phyloP scores from a whole-genome alignment of 2,329 filamentous ascomycete genomes.

The Trichoderma semiorbis region DNA sequence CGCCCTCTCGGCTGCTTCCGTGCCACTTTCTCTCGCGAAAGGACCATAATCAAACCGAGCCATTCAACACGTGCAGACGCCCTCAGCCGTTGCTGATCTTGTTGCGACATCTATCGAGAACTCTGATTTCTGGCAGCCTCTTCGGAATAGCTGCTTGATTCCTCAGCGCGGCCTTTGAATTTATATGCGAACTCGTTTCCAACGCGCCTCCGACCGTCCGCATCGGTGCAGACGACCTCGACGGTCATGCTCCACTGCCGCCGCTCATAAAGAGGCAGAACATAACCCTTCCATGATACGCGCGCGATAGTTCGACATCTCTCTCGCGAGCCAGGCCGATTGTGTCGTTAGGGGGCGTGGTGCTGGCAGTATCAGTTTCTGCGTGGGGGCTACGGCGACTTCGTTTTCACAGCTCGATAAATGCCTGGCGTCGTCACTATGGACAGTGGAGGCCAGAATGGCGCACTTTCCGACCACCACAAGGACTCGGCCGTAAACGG shows the following conservation, averaged over 20 bases:
- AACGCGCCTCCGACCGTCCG: slow-evolving; percentile 20
- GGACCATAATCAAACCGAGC: background rate
- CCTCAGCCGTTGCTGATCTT: background rate
- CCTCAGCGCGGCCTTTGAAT: background rate
- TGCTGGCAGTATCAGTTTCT: slow-evolving; percentile 7
- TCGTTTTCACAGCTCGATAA: slow-evolving; percentile 21
- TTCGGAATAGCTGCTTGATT: background rate
- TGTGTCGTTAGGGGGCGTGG: slow-evolving; percentile 20
- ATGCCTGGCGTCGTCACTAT: slow-evolving; percentile 55
- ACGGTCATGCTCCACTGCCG: slow-evolving; percentile 24
- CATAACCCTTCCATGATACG: slow-evolving; percentile 22
- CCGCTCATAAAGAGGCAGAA: slow-evolving; percentile 20
- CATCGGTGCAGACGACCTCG: slow-evolving; percentile 24
- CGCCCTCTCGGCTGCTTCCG: background rate
- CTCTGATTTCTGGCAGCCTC: background rate
- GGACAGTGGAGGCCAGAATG: slow-evolving; percentile 53
- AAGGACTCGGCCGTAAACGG: slow-evolving; percentile 46
- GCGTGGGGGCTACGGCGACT: slow-evolving; percentile 18
- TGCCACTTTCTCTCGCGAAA: background rate
- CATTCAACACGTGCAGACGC: slow-evolving; percentile 8
- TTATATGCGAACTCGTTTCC: slow-evolving; percentile 11
- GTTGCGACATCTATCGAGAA: background rate
- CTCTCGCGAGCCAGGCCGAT: slow-evolving; percentile 15
- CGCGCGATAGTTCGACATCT: slow-evolving; percentile 18
- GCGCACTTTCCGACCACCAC: slow-evolving; percentile 54